Evolutionary conservation across 192 early-diverging fungal genomes (phyloP), one percentile per base, ranked within the genome.

Genomic region (Coemansia biformis): DNA sequence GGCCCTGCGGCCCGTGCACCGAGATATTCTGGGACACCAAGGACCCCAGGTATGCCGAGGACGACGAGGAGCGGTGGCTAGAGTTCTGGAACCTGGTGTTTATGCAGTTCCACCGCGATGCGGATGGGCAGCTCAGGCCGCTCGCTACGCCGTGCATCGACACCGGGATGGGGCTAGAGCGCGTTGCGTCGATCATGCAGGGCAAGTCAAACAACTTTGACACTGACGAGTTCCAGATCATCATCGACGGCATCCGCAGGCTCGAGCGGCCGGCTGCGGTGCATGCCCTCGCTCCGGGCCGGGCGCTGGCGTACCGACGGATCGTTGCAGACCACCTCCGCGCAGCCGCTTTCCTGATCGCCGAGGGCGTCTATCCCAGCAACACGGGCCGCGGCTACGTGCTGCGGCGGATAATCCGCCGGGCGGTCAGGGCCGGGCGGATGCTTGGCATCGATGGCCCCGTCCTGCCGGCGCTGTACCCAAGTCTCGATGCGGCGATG

Each of bases 41-140:
- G 57, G 91, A 91, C 30, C 78, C 83, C 10, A 88, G 93, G 31
- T 79, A 95, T 61, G 84, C 88, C 21, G 54, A 86, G 30, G 69
- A 79, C 54, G 90, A 96, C 66, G 91, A 93, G 66, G 92, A 91
- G 46, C 83, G 91, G 51, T 92, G 96, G 38, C 75, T 98, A 29
- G 96, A 98, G 77, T 92, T 98, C 62, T 98, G 96, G 96, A 98
- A 98, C 71, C 63, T 99, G 8, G 96, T 99, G 39, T 99, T 99
- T 59, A 99, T 99, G 86, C 88, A 96, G 67, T 96, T 84, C 83
- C 90, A 99, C 78, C 90, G 96, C 49, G 87, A 88, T 50, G 62
- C 82, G 11, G 87, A 89, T 57, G 83, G 91, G n/a, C 78, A 76
- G 3, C 78, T 99, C 13, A 79, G 79, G 41, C 80, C 84, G 21